These are phyloP conservation scores for Oehlia diaphana DNA, from an alignment of 192 early-diverging fungal species.

Conservation along the genomic window DNA sequence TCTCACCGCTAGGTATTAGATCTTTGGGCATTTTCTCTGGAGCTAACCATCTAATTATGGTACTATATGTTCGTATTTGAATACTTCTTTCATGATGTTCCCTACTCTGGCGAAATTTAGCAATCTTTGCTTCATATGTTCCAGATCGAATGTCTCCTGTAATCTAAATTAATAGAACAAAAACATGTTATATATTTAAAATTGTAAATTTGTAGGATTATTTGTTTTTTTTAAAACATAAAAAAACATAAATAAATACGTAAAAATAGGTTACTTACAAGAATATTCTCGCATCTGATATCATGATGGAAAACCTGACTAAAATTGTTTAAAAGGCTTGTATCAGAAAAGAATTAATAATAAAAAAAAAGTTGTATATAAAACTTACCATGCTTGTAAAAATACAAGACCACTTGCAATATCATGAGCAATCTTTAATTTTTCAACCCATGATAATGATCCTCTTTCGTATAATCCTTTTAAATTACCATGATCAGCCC, in stretches of 20 bases:
- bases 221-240: background rate
- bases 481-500: constrained; percentile 24
- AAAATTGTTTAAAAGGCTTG: background rate
- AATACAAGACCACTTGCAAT: constrained; percentile 11
- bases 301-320: constrained; percentile 16
- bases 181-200: background rate
- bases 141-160: background rate
- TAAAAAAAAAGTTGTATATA: background rate
- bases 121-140: constrained; percentile 19
- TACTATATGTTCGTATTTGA: background rate
- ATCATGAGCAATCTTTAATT: constrained; percentile 18
- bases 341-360: background rate
- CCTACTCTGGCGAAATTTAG: constrained; percentile 11
- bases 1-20: background rate
- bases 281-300: constrained; percentile 18
- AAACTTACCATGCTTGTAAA: constrained; percentile 4
- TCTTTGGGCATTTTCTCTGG: constrained; percentile 13
- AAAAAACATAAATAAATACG: background rate
- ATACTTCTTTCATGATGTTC: background rate
- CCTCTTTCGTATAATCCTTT: background rate
- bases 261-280: background rate
- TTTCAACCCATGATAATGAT: background rate
- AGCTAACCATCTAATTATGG: constrained; percentile 10
- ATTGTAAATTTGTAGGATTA: background rate
- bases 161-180: background rate